These are phyloP conservation scores for Boletus rufocinnamomeus DNA, from an alignment of 768 basidiomycete genomes.

Conservation along the genomic window DNA sequence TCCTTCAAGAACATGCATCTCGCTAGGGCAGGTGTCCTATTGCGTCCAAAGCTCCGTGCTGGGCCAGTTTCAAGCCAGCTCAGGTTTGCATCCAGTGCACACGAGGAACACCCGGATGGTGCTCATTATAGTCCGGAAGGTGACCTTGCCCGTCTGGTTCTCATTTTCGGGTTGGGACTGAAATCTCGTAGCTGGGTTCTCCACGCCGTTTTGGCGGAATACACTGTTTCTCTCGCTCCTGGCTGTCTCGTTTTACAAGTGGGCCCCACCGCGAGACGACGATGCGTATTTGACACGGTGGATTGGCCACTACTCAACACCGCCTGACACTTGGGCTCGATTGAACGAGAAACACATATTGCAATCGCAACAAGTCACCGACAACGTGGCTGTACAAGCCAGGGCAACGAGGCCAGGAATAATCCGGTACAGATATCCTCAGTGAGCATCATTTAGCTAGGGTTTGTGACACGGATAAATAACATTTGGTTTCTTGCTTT, in stretches of 20 bases:
- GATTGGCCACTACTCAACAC: constrained; percentile 58
- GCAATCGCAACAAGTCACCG: constrained; percentile 43
- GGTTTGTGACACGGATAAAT: constrained; percentile 1
- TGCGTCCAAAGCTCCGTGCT: constrained; percentile 36
- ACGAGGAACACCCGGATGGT: constrained; percentile 40
- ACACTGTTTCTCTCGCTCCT: constrained; percentile 52
- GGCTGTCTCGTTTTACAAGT: constrained; percentile 63
- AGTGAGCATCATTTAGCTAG: constrained; percentile 50
- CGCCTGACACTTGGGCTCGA: constrained; percentile 55
- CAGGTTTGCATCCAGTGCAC: constrained; percentile 47
- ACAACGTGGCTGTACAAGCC: constrained; percentile 43
- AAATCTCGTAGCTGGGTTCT: constrained; percentile 48
- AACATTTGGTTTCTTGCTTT: constrained; percentile 8
- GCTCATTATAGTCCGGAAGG: constrained; percentile 62
- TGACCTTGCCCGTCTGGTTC: constrained; percentile 36
- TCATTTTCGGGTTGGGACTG: constrained; percentile 4
- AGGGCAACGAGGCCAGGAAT: constrained; percentile 47
- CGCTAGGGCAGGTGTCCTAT: constrained; percentile 39
- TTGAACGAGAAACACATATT: constrained; percentile 58
- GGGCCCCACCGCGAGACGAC: constrained; percentile 60
- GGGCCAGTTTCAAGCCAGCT: constrained; percentile 36
- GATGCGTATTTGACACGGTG: constrained; percentile 67
- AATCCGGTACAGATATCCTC: constrained; percentile 69
- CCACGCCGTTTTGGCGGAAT: constrained; percentile 67
- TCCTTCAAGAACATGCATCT: constrained; percentile 29